Evolutionary conservation across 1,284 basidiomycete genomes (phyloP).

Genomic region (Heliocybe sulcata): DNA sequence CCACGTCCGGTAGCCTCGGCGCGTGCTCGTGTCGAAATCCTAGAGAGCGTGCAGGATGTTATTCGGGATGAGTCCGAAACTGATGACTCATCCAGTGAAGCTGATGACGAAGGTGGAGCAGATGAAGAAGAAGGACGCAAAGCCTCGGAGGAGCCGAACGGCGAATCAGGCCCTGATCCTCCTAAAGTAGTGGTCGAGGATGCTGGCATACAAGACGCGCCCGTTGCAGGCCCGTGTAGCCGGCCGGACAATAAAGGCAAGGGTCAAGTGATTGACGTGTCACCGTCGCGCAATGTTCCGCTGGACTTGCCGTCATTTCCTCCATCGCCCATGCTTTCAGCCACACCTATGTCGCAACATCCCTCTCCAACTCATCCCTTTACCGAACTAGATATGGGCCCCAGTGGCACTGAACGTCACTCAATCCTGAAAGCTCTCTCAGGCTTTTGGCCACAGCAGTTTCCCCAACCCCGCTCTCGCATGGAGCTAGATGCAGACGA

Average conservation of each 20-base stretch:
- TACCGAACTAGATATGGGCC: conserved; percentile 41
- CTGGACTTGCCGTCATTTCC: conserved; percentile 27
- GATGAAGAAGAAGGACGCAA: conserved; percentile 46
- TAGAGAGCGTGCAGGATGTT: conserved; percentile 89
- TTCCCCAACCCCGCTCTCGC: conserved; percentile 29
- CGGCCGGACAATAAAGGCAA: not conserved
- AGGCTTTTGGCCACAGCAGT: conserved; percentile 70
- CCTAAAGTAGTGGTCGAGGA: conserved; percentile 17
- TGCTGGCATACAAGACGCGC: not conserved
- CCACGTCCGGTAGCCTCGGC: conserved; percentile 92
- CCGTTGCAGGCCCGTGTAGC: not conserved
- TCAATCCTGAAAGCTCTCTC: conserved; percentile 86
- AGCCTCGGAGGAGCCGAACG: conserved; percentile 16
- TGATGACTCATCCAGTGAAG: conserved; percentile 77
- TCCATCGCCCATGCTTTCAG: conserved; percentile 41
- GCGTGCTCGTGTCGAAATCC: conserved; percentile 84
- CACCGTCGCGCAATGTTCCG: not conserved
- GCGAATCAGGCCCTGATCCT: conserved; percentile 28
- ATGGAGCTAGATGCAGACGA: conserved; percentile 54
- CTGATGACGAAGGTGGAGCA: conserved; percentile 82
- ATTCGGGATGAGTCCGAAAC: conserved; percentile 83
- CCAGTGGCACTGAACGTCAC: conserved; percentile 51
- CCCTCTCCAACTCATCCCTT: conserved; percentile 19
- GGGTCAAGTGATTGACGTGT: not conserved
- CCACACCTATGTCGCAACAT: conserved; percentile 42